Base-by-base conservation (phyloP, 176 grass and related monocot species). In the Thalia dealbata region DNA sequence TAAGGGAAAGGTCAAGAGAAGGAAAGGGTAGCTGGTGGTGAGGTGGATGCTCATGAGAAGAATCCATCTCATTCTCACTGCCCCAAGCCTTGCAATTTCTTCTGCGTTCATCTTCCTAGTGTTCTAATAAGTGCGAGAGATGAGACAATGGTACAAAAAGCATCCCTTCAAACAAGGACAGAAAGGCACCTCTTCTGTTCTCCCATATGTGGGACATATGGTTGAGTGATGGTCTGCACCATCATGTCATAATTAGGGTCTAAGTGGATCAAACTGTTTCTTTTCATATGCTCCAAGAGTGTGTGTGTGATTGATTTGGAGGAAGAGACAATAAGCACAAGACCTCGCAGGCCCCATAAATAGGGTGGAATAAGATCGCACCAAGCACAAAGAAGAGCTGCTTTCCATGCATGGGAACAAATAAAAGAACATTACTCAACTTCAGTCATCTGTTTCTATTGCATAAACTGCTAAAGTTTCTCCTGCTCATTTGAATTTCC, bases 1-100 rank as follows among this genome's bases (percentile, higher is more conserved):
- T 72, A 50, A 91, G 85, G 0, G 88, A 87, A 32, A 87, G 79
- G 76, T 87, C 48, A 21, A 80, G 2, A 42, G 43, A 2, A 7
- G 35, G 29, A 50, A 16, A 6, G 22, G 35, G 3, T 43, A 10
- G 25, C 44, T 3, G 54, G 7, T 58, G 54, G 8, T 58, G 52
- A 51, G 3, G 3, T 70, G 68, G 25, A 44, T 25, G 28, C 14
- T 22, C 19, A 14, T 14, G 15, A 28, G 58, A 28, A 51, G 24
- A 24, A 64, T 76, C 74, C 74, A 76, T 76, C 11, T 65, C 61
- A 63, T 27, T 12, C 25, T 63, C 61, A 63, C 22, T 26, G 54
- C 54, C 21, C 54, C 9, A 7, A n/a, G 6, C 21, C 54, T 56
- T 58, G 54, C 54, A 19, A 56, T 3, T 56, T 56, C 16, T 10